A percentile compares a stretch with the other conserved stretches of the same genome.
phyloP scores from a whole-genome alignment of 164 flowering plant species.

The Vitis cinerea region DNA sequence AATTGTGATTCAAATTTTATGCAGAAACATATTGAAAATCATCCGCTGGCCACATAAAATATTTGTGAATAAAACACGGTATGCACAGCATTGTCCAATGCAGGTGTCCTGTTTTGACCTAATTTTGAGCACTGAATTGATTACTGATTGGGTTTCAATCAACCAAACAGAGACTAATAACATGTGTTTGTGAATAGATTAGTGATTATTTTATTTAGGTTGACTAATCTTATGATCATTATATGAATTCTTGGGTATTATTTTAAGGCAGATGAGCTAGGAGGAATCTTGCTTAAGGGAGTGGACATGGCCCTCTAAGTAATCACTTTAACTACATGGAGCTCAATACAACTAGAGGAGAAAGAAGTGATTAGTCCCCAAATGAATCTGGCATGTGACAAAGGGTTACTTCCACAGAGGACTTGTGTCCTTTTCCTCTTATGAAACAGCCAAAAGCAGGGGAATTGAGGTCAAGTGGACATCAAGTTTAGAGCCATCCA shows the following conservation, averaged over 20 bases:
- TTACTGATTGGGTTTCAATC: conserved; percentile 8
- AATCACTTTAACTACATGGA: background rate
- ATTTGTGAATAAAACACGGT: too few relatives aligned
- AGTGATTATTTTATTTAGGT: conserved; percentile 4
- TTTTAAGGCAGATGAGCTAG: conserved; percentile 2
- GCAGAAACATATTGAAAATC: too few relatives aligned
- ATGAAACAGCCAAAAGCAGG: background rate
- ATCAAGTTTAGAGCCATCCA: conserved; percentile 11
- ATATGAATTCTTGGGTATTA: conserved; percentile 4
- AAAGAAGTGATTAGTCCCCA: background rate
- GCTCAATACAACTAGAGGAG: background rate
- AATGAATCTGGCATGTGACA: background rate
- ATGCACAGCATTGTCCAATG: background rate
- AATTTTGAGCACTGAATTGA: conserved; percentile 20
- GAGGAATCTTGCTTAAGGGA: conserved; percentile 14
- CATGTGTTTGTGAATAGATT: conserved; percentile 27
- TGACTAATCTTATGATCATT: conserved; percentile 17
- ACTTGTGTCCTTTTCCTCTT: conserved; percentile 2
- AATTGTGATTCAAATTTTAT: too few relatives aligned
- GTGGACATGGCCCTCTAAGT: background rate
- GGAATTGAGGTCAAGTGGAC: conserved; percentile 7
- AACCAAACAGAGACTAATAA: conserved; percentile 20
- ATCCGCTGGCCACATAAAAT: too few relatives aligned
- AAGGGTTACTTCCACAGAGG: conserved; percentile 4
- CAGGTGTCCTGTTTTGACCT: conserved; percentile 9